Evolutionary conservation across 495 filamentous ascomycete genomes (phyloP), one percentile per base, ranked within the genome.

Genomic region (Hyaloscypha finlandica): DNA sequence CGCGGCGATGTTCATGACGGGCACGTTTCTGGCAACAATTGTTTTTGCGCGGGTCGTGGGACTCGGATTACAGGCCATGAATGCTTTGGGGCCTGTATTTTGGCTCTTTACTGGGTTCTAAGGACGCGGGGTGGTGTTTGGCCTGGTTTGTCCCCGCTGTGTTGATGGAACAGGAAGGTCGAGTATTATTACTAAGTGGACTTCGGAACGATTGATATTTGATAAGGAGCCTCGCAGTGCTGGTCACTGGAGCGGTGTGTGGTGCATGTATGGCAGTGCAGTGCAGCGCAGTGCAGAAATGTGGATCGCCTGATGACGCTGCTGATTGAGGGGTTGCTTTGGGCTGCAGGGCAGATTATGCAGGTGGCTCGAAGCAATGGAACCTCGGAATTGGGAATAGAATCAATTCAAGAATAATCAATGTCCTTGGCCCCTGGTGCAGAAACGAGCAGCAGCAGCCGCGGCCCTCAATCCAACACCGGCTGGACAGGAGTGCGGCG

Each of bases 1-100:
- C 2, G 74, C 72, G 14, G 68, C 65, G 0, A 3, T 67, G 52
- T 75, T 75, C 32, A 30, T 70, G 6, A 55, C 61, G 5, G 70
- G 67, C 14, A 63, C 57, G 33, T 45, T 73, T 52, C 8, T 67
- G 48, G 22, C 68, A n/a, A 42, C 52, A 14, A 31, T 53, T 45
- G 1, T 64, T 14, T 30, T 58, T 61, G 56, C 56, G 9, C 16
- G 52, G 33, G 35, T 68, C n/a, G 11, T 57, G 35, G 31, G 20
- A 14, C 59, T 64, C 22, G 56, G 59, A 59, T 64, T 70, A 6
- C 70, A 67, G 59, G 60, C 56, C 56, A 53, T 42, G 22, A 51
- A n/a, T 39, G 55, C 61, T 58, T 66, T 69, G 45, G 59, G 55
- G 57, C 25, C 37, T 57, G 45, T 65, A 35, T 59, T 68, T 30